Base-by-base conservation (phyloP, 495 filamentous ascomycete species). In the Penicillium robsamsonii region DNA sequence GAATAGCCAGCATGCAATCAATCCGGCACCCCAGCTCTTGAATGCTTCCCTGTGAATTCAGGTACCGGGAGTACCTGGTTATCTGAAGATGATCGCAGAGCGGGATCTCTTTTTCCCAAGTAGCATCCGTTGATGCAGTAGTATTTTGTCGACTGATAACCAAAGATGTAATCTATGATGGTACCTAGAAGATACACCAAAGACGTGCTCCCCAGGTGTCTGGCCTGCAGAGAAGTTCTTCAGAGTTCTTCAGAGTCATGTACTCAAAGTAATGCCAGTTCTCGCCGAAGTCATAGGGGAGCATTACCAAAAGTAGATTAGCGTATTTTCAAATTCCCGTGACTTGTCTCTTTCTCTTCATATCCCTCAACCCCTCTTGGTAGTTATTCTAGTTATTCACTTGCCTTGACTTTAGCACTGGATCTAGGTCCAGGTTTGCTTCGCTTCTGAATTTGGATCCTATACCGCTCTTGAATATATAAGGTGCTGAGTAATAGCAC, bases 281-380 rank as follows among this genome's bases (percentile, higher is more conserved):
- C 17, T 27, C 25, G 11, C 50, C 50, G 52, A 54, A 35, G 52
- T 46, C 42, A 38, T 65, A 65, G 57, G 60, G 60, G 55, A 65
- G 56, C 41, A 31, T 59, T 54, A 20, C 63, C 60, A 5, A 59
- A 65, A 58, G 12, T 5, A 46, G 62, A 53, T 45, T 66, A 66
- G 64, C 58, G 61, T 43, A 11, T 10, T 11, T 57, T 59, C 62
- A 63, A 65, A 65, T 59, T 65, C 65, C 65, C 65, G 65, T 65
- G 65, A 68, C 65, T 63, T 55, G 56, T 60, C 62, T 58, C 59
- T 60, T 68, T 68, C 65, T 57, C 59, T 67, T 62, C 65, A 59
- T 57, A 58, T 61, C 61, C 35, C 42, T 65, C 46, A 58, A 68
- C 65, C 65, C 65, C 65, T 68, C 65, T 55, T 57, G 42, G 24